Evolutionary conservation across 805 yeast genomes (phyloP).

Genomic region (Candida ovalis): DNA sequence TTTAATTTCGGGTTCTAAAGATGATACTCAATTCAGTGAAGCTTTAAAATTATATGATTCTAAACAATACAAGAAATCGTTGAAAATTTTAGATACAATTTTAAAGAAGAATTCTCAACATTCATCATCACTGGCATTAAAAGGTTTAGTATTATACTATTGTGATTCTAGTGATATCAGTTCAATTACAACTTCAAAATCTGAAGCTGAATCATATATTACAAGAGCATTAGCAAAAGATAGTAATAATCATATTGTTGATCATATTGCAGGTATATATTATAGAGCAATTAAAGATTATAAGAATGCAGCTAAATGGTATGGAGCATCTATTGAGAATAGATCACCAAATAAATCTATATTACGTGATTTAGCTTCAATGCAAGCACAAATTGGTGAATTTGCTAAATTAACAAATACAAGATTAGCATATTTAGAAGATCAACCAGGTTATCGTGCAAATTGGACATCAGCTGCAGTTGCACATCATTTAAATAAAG

Average conservation of each 20-base stretch:
- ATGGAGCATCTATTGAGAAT: constrained; percentile 66
- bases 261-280: constrained; percentile 84
- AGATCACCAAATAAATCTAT: constrained; percentile 78
- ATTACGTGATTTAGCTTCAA: constrained; percentile 73
- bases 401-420: constrained; percentile 58
- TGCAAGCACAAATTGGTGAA: constrained; percentile 79
- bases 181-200: constrained; percentile 22
- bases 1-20: constrained; percentile 40
- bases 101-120: constrained; percentile 73
- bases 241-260: constrained; percentile 61
- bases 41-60: constrained; percentile 80
- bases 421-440: constrained; percentile 65
- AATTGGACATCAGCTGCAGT: constrained; percentile 88
- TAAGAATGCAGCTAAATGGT: constrained; percentile 74
- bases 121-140: constrained; percentile 79
- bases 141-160: constrained; percentile 66
- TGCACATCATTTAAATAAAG: constrained; percentile 74
- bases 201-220: constrained; percentile 62
- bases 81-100: constrained; percentile 69
- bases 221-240: constrained; percentile 58
- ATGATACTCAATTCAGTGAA: constrained; percentile 70
- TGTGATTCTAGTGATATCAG: constrained; percentile 32
- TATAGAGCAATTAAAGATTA: constrained; percentile 69
- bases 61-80: constrained; percentile 82
- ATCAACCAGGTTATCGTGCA: constrained; percentile 77